Percentiles rank a stretch among this genome's conserved stretches.
phyloP scores from a whole-genome alignment of 768 basidiomycete genomes.

The Lactifluus echinatus region DNA sequence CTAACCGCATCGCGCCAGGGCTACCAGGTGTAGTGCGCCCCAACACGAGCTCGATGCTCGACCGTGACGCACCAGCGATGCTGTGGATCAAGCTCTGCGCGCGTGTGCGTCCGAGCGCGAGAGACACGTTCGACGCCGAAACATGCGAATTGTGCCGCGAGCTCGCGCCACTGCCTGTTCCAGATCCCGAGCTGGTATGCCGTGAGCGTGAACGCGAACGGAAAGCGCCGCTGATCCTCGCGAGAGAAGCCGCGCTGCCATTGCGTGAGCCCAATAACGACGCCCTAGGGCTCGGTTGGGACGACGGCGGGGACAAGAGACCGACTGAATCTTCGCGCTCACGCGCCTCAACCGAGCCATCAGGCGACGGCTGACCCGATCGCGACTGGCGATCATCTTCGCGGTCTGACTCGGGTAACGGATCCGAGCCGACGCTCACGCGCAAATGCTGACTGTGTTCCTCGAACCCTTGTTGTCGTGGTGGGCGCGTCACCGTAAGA shows the following conservation, averaged over 20 bases:
- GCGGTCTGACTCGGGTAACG: slow-evolving; percentile 9
- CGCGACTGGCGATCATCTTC: slow-evolving; percentile 21
- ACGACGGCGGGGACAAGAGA: slow-evolving; percentile 37
- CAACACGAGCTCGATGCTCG: slow-evolving; percentile 47
- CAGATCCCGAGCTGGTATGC: slow-evolving; percentile 16
- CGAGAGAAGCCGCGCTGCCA: slow-evolving; percentile 37
- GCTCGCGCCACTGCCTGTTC: slow-evolving; percentile 12
- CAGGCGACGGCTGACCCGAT: slow-evolving; percentile 33
- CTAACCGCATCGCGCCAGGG: not conserved
- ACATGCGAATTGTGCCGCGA: slow-evolving; percentile 25
- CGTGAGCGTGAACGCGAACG: slow-evolving; percentile 14
- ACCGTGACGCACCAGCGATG: slow-evolving; percentile 50
- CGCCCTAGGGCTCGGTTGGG: slow-evolving; percentile 40
- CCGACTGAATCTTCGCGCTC: slow-evolving; percentile 57
- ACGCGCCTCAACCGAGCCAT: slow-evolving; percentile 48
- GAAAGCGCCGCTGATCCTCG: slow-evolving; percentile 30
- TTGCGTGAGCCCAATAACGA: slow-evolving; percentile 37
- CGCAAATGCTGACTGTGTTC: slow-evolving; percentile 5
- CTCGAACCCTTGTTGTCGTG: slow-evolving; percentile 19
- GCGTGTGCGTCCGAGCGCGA: slow-evolving; percentile 41
- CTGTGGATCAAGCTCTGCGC: slow-evolving; percentile 61
- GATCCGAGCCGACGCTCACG: not conserved
- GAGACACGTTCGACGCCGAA: slow-evolving; percentile 18
- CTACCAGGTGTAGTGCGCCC: slow-evolving; percentile 23
- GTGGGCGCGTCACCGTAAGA: not conserved